Base-by-base conservation (phyloP, 2,329 filamentous ascomycete genomes). In the Phaeoacremonium minimum region DNA sequence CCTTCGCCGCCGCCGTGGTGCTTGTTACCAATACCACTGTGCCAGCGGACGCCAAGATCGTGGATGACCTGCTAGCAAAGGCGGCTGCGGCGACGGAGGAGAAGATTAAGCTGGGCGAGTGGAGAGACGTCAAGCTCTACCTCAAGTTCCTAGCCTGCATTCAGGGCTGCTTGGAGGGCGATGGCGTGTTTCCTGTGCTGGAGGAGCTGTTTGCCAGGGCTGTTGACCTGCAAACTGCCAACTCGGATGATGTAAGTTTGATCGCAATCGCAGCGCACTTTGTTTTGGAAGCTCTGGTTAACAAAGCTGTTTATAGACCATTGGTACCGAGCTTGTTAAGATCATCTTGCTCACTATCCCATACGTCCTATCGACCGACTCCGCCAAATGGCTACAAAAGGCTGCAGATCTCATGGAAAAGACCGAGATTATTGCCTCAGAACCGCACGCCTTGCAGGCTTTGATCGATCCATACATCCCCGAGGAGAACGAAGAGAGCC, bases 301-400 rank as follows among this genome's bases (percentile, higher is more conserved):
- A 18, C 28, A 13, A 9, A 22, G 32, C 43, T 49, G 38, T 36
- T 35, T 12, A 11, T 38, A 81, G 75, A 82, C 76, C 0, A 77
- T 83, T 44, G 79, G 79, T 33, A 82, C 94, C 29, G 93, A 97
- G 65, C 77, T 98, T 20, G 89, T 96, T 58, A 97, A 96, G 64
- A 90, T 96, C 50, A 96, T 98, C 46, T 78, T 97, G 30, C 78
- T 96, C 33, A 95, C 91, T 0, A 85, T 98, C 40, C 91, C 93
- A 1, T 98, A 97, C 58, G 73, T 88, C 37, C 82, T 95, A 73
- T 78, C 83, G 8, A 80, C 86, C 4, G 77, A 83, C 0, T 83
- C 85, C 4, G 70, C 73, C 4, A 78, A 80, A 33, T 82, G 85
- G 53, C 79, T 83, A 49, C 73, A 85, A 46, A 85, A 85, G 53